Conservation (phyloP, 345 rosid species). For the Salix dunnii region DNA sequence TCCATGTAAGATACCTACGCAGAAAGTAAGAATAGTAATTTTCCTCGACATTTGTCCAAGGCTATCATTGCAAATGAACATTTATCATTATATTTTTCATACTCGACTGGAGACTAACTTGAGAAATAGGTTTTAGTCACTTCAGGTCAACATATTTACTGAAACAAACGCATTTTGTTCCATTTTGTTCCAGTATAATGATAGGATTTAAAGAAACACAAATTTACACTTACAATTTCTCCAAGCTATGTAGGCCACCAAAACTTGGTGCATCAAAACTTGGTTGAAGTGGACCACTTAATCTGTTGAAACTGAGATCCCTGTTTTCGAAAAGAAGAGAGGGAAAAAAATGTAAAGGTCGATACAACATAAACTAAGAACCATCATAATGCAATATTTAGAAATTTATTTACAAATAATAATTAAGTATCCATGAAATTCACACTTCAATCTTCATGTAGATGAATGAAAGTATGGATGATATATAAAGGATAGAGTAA, state of each 20-base stretch:
- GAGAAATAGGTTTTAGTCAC: not conserved
- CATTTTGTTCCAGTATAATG: too few species aligned
- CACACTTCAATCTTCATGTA: not conserved
- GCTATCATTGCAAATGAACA: not conserved
- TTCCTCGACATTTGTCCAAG: not conserved
- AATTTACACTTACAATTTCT: too few species aligned
- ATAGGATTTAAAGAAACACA: too few species aligned
- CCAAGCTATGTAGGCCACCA: not conserved
- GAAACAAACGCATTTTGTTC: too few species aligned
- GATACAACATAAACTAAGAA: too few species aligned
- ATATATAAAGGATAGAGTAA: not conserved
- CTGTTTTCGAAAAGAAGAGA: not conserved
- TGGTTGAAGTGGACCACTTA: constrained; percentile 3
- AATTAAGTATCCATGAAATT: not conserved
- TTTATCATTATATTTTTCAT: too few species aligned
- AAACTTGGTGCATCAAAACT: not conserved
- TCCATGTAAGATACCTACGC: not conserved
- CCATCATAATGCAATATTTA: too few species aligned
- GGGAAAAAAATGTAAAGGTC: too few species aligned
- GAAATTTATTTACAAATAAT: too few species aligned
- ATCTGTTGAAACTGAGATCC: constrained; percentile 17
- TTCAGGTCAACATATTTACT: too few species aligned
- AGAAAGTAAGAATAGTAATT: not conserved
- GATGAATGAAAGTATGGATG: not conserved
- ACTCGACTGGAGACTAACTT: not conserved